Evolutionary conservation across 2,329 filamentous ascomycete species (phyloP), one percentile per base, ranked within the genome.

Genomic region (Xylariaceae sp.): DNA sequence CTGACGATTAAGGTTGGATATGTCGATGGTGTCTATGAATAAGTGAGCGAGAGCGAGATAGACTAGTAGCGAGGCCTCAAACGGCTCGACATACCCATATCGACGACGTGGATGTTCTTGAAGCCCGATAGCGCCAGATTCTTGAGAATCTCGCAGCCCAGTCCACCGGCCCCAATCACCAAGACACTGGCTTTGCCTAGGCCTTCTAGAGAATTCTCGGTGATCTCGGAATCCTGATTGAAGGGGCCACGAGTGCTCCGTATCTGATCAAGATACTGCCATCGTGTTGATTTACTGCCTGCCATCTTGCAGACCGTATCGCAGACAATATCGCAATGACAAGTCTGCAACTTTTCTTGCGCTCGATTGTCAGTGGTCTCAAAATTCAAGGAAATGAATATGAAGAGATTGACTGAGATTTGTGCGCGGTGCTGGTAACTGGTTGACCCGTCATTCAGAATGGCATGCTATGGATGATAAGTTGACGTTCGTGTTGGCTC

Each of bases 131-230:
- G 82, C 48, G 94, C 94, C 39, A 99, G 82, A 70, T 99, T 91
- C 79, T 99, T 99, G 55, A 99, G 79, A 50, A 99, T 96, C 73
- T 99, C 94, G 70, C 94, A 99, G 66, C 94, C 94, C 61, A 99
- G 76, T 9, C 94, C 94, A 63, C 94, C 94, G 60, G 94, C 94
- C 59, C 94, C 94, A 67, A 92, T 97, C 11, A 70, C 67, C 84
- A 96, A 74, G 59, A 96, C 81, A 74, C 90, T 94, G 69, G 89
- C 86, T 51, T 80, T 80, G 59, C 89, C 85, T 65, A 91, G 82
- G 61, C 78, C 78, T 6, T 78, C 75, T 5, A 83, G 74, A 23
- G 78, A 78, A 64, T 83, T 80, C 54, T 81, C 79, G 53, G 77
- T 77, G 30, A 78, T 77, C 13, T 77, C 77, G 6, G 77, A 83